phyloP scores from a whole-genome alignment of 2,329 filamentous ascomycete genomes.

The Fusarium cicatricum region DNA sequence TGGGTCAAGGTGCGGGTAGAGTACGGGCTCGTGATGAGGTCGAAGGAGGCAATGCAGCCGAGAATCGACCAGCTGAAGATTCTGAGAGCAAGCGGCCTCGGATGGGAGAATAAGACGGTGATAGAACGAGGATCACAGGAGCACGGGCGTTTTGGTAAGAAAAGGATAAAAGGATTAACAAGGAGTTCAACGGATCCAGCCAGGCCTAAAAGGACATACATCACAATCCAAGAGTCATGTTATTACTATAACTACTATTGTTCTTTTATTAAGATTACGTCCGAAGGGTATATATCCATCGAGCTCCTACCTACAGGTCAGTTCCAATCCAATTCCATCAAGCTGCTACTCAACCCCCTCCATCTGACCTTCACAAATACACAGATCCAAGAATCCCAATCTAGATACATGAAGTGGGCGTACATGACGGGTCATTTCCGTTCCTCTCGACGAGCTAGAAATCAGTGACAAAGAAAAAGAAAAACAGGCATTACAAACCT shows the following conservation, averaged over 20 bases:
- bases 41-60: slow-evolving; percentile 57
- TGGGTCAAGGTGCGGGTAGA: slow-evolving; percentile 72
- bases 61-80: slow-evolving; percentile 49
- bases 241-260: slow-evolving; percentile 9
- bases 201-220: not conserved
- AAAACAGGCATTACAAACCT: slow-evolving; percentile 4
- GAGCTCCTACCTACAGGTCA: slow-evolving; percentile 23
- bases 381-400: slow-evolving; percentile 3
- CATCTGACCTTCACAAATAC: not conserved
- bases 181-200: slow-evolving; percentile 6
- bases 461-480: slow-evolving; percentile 22
- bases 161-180: slow-evolving; percentile 3
- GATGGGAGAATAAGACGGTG: slow-evolving; percentile 48
- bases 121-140: slow-evolving; percentile 17
- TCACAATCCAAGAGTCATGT: not conserved
- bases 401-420: slow-evolving; percentile 18
- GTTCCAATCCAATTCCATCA: not conserved
- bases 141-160: slow-evolving; percentile 36
- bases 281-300: slow-evolving; percentile 36
- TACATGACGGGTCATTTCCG: not conserved
- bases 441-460: not conserved
- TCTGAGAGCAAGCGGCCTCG: slow-evolving; percentile 58
- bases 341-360: not conserved
- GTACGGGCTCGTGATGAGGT: slow-evolving; percentile 63
- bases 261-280: slow-evolving; percentile 38